Base-by-base conservation (phyloP, 202 grass and related monocot species). In the Carex sylvatica region DNA sequence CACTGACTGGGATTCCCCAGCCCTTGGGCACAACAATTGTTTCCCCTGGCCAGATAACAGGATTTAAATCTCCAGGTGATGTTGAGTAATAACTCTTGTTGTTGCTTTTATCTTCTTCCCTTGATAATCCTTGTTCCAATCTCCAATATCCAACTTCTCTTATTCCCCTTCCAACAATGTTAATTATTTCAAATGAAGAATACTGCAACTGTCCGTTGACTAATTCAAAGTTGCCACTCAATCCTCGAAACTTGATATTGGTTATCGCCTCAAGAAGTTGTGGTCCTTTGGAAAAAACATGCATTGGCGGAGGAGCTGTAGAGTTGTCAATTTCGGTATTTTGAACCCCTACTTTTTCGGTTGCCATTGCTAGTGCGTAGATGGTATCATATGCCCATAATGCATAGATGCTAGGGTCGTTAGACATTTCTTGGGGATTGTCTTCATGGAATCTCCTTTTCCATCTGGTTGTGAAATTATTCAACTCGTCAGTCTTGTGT, bases 121-220 rank as follows among this genome's bases (percentile, higher is more conserved):
- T 76, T 15, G 70, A 67, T 73, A 90, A 60, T 1, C 86, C 84
- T n/a, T 53, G 61, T 54, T 66, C 71, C 6, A 53, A 74, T 11
- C 58, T 87, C 93, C 88, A 96, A 74, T 82, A 46, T 12, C 90
- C 93, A 16, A 96, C 82, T 20, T 33, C 44, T 70, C 87, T 83
- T 6, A 33, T 14, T 54, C 83, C 87, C 24, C 53, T 85, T 19
- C 90, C 88, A 36, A 89, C 28, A 64, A 95, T 12, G 73, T 95
- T 95, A 44, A 95, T 53, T 16, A 95, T 61, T 80, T 95, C 93
- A 51, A 88, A 95, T 0, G 75, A 70, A 47, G 86, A 66, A 13
- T 53, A 42, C 80, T 84, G 93, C 47, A 87, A 79, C 24, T 92
- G 93, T 40, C 42, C 8, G n/a, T 80, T 40, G 4, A 53, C 46